These are phyloP conservation scores for Aquilaria malaccensis DNA, from an alignment of 345 rosid species.

Conservation along the genomic window DNA sequence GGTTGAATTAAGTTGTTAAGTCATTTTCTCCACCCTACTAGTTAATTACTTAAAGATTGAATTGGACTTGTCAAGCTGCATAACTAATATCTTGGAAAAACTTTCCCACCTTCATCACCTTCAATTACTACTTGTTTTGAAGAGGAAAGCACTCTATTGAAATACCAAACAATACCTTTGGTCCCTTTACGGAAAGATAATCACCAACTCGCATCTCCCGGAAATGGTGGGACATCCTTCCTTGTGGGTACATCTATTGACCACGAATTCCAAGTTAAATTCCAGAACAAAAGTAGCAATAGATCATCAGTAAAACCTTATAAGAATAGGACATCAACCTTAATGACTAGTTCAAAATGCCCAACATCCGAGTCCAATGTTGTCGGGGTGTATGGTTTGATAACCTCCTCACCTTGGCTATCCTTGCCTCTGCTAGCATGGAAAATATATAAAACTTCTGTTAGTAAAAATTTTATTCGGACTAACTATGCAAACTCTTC, in stretches of 20 bases:
- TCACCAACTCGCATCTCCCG: slow-evolving; percentile 88
- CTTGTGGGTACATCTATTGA: slow-evolving; percentile 93
- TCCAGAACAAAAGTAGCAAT: not conserved
- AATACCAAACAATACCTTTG: slow-evolving; percentile 53
- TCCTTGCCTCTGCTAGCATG: slow-evolving; percentile 64
- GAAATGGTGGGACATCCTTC: slow-evolving; percentile 99
- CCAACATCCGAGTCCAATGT: slow-evolving; percentile 95
- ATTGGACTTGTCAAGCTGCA: no score
- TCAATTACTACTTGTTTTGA: no score
- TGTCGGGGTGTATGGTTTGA: slow-evolving; percentile 91
- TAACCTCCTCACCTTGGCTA: slow-evolving; percentile 77
- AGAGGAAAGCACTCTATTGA: no score
- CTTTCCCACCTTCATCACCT: no score
- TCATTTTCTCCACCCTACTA: no score
- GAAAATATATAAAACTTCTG: not conserved
- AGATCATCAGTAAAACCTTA: not conserved
- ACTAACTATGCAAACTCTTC: no score
- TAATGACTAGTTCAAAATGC: slow-evolving; percentile 73
- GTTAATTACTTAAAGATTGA: no score
- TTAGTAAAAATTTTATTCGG: not conserved
- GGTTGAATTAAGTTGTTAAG: no score
- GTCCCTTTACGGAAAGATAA: slow-evolving; percentile 87
- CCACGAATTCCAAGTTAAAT: slow-evolving; percentile 1
- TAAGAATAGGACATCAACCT: slow-evolving; percentile 38
- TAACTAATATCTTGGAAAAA: no score